A percentile compares a stretch with the other conserved stretches of the same genome.
These are phyloP conservation scores for Pseudozyma sp. DNA, from an alignment of 1,284 basidiomycete genomes.

Conservation along the genomic window DNA sequence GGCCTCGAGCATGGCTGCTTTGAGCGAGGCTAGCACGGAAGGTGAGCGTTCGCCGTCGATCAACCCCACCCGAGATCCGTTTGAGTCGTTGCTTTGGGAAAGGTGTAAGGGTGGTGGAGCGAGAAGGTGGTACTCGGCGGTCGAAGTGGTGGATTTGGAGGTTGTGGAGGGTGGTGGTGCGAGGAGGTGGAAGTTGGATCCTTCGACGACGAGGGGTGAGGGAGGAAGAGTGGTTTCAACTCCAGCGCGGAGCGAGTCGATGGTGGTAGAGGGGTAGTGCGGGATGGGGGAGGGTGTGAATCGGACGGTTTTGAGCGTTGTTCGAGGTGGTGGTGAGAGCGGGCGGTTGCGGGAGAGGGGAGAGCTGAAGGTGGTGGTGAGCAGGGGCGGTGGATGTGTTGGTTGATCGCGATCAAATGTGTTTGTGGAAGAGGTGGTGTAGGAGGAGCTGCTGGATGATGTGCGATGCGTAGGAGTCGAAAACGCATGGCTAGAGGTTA, in stretches of 20 bases:
- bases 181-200: constrained; percentile 12
- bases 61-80: neutral
- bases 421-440: constrained; percentile 9
- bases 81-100: no score
- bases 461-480: neutral
- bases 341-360: neutral
- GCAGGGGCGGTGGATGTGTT: neutral
- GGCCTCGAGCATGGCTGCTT: constrained; percentile 46
- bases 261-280: constrained; percentile 1
- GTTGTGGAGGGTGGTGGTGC: neutral
- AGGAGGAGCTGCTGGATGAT: neutral
- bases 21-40: constrained; percentile 17
- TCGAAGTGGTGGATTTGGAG: neutral
- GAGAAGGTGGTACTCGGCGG: no score
- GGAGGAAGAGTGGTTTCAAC: neutral
- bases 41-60: constrained; percentile 30
- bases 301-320: constrained; percentile 21
- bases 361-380: neutral
- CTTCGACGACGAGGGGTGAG: neutral
- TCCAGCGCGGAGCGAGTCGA: constrained; percentile 2
- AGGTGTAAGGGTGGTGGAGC: no score
- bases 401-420: constrained; percentile 9
- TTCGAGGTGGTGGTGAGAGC: neutral
- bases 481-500: neutral
- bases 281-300: constrained; percentile 8